Conservation (phyloP, 1,284 basidiomycete genomes). For the Spongiforma sp. region DNA sequence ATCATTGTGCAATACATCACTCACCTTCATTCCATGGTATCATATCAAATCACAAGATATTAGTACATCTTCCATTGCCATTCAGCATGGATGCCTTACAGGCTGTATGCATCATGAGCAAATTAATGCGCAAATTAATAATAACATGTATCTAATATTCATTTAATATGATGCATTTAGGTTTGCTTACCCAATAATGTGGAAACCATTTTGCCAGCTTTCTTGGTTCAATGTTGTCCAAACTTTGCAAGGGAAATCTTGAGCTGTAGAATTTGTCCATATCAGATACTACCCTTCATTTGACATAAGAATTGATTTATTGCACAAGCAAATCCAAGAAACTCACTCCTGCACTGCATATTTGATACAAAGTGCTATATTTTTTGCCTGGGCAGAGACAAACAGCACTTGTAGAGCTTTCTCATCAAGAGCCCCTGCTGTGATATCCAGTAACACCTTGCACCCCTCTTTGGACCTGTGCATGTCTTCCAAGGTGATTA, state of each 20-base stretch:
- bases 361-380: slow-evolving; percentile 8
- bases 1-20: too few species aligned
- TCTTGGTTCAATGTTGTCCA: rapidly evolving
- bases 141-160: too few species aligned
- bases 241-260: too few species aligned
- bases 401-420: not conserved
- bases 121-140: too few species aligned
- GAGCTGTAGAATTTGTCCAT: not conserved
- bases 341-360: slow-evolving; percentile 4
- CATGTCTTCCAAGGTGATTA: not conserved
- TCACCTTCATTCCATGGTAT: too few species aligned
- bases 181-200: not conserved
- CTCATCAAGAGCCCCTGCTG: not conserved
- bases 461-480: not conserved
- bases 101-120: too few species aligned
- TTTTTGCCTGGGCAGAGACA: not conserved
- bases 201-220: slow-evolving; percentile 5
- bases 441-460: not conserved
- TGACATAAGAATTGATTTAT: not conserved
- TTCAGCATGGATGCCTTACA: too few species aligned
- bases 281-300: not conserved
- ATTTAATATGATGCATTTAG: too few species aligned
- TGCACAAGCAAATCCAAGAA: too few species aligned
- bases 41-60: too few species aligned
- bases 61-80: too few species aligned